Evolutionary conservation across 371 early-diverging fungal species (phyloP), one percentile per base, ranked within the genome.

Genomic region (Lichtheimia ramosa): DNA sequence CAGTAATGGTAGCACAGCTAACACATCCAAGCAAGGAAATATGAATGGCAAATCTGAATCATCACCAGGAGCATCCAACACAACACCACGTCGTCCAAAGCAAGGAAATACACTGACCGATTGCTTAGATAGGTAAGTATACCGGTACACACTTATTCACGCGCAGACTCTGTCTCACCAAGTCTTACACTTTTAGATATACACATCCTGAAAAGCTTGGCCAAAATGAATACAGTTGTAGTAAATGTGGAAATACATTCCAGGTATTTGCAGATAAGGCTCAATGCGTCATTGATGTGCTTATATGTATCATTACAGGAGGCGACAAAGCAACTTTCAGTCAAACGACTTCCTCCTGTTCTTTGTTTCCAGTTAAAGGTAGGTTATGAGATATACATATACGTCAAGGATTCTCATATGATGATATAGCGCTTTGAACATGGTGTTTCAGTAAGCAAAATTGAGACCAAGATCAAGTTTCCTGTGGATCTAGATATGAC

Each of bases 401-500:
- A 28, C 7, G 1, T 1, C 28, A 28, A 28, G 28, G 6, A 28
- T 28, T 8, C 34, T 34, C 34, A 34, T 10, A 4, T 8, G 10
- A 51, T 27, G 14, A 46, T 55, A 14, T 48, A 93, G 88, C 88
- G 97, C 14, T 97, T 96, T 64, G 95, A 94, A 66, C 93, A 91
- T 63, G 82, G 86, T 3, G 75, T 79, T 34, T 74, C 82, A 0
- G 77, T 85, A 10, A 81, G 86, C 60, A 97, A 97, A 69, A 87
- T 96, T 54, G 96, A 97, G 51, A 86, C 94, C 3, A 86, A 84
- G 64, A 91, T 97, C 49, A 77, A 83, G 41, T 84, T 97, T 40
- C 96, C 97, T 12, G 74, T 83, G n/a, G 87, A 90, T 39, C 71
- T 97, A n/a, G 94, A 96, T 70, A 90, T 97, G 91, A 90, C 93